These are phyloP conservation scores for Coniochaeta hoffmannii DNA, from an alignment of 2,329 filamentous ascomycete genomes.

Conservation along the genomic window DNA sequence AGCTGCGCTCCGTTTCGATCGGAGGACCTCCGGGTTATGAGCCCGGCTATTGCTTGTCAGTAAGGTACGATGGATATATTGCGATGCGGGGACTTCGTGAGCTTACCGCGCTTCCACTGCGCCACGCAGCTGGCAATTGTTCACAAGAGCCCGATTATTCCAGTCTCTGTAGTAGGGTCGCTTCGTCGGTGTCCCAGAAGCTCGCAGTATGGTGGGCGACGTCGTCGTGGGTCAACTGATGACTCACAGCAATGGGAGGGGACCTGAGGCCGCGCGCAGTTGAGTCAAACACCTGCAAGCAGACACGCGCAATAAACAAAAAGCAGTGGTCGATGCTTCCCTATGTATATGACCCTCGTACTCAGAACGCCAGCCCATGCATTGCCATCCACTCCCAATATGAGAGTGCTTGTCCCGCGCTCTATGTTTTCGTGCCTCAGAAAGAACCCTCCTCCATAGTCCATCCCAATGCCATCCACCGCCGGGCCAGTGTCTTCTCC, in stretches of 20 bases:
- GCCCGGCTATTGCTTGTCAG: conserved; percentile 12
- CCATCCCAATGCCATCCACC: too few relatives aligned
- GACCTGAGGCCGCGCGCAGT: background rate
- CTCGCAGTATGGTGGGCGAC: background rate
- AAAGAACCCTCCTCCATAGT: too few relatives aligned
- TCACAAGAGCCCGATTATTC: background rate
- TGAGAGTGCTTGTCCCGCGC: too few relatives aligned
- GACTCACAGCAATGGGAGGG: background rate
- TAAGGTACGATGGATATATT: background rate
- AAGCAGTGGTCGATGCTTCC: background rate
- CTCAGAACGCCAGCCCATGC: background rate
- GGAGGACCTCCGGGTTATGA: conserved; percentile 22
- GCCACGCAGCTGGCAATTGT: conserved; percentile 7
- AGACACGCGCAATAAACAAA: background rate
- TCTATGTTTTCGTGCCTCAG: too few relatives aligned
- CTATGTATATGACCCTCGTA: background rate
- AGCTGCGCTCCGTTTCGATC: conserved; percentile 17
- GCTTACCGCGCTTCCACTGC: conserved; percentile 18
- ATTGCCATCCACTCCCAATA: too few relatives aligned
- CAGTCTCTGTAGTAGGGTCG: background rate
- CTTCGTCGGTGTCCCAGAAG: background rate
- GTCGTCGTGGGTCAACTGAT: background rate
- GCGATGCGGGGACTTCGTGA: too few relatives aligned
- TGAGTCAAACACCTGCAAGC: background rate
- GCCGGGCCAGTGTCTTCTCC: too few relatives aligned